Base-by-base conservation (phyloP, 306 rosid species). In the Quercus wislizeni region DNA sequence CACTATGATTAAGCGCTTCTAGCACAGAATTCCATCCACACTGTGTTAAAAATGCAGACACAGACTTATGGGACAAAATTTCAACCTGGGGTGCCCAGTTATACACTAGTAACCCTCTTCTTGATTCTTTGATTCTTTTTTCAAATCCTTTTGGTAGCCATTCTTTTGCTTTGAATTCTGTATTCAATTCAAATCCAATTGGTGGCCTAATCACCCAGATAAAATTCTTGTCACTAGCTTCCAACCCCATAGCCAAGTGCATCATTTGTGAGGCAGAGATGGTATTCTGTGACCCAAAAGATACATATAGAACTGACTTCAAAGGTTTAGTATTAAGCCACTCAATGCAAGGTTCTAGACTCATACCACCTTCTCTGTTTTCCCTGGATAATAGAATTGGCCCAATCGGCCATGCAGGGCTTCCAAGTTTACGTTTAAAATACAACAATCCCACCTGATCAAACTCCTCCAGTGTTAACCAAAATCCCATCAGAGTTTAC, bases 21-120 rank as follows among this genome's bases (percentile, higher is more conserved):
- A 90, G 62, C 65, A 74, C 89, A 6, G 94, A 92, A 80, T 92
- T 92, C 97, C 97, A 92, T 2, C 97, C 97, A 19, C 97, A 90
- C 18, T 87, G 97, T 38, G 89, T 90, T 71, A 92, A 3, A 76
- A 90, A 90, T 0, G 75, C 94, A 0, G 88, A 81, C 0, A 87
- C 84, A 0, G 94, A 85, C 6, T 17, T 54, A 73, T 92, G 97
- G 2, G 89, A 72, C 27, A 92, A 69, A 30, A 92, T 88, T 13
- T 92, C 91, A 79, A 88, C 79, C 18, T 90, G 94, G 3, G 97
- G 94, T 2, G 97, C 97, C 97, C 97, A 90, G 5, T 83, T 84
- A 2, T 75, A 55, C n/a, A 87, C 86, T 18, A 92, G 9, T 33
- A 92, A 43, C 0, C 97, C 93, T 56, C 72, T 84, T 14, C 75